Evolutionary conservation across 73 alveolate genomes (phyloP), one percentile per base, ranked within the genome.

Genomic region (Paramecium primaurelia): DNA sequence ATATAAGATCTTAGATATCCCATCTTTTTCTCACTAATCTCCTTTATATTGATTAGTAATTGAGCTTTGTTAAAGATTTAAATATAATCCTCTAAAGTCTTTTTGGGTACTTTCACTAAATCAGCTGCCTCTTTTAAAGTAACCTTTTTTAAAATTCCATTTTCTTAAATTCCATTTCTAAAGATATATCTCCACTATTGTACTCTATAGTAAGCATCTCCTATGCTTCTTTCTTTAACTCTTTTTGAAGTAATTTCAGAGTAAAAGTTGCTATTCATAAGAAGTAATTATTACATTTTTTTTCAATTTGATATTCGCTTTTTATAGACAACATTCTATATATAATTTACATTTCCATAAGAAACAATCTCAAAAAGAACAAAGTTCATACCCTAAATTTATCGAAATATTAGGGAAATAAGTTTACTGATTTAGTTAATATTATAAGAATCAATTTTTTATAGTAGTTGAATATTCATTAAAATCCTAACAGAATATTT

Each of bases 181-280:
- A 45, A 80, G 5, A 45, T 7, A 26, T 80, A 26, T 80, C 91
- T 40, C 91, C 91, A 80, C 6, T 45, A 3, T 45, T 12, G 9
- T 2, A 80, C 91, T 32, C 77, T 80, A 9, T 80, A 34, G 18
- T 20, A 44, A 10, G 91, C 91, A 80, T 80, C 91, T 26, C 54
- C 37, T 32, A 80, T 64, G 32, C 64, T 80, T 80, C 91, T 80
- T 49, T 80, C 91, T 47, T 80, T 80, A 20, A 80, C 91, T 25
- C 91, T 40, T 80, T 47, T 80, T 64, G 47, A 64, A 64, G 51
- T 64, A 64, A 64, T 25, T 54, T 54, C 69, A 4, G 6, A 6
- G 36, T 54, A n/a, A 54, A 18, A 4, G 34, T 1, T 18, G 16
- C 32, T 54, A 16, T 54, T 4, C 69, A 54, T 54, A 0, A n/a